phyloP scores from a whole-genome alignment of 352 stramenopile genomes.

The Phytophthora colocasiae region DNA sequence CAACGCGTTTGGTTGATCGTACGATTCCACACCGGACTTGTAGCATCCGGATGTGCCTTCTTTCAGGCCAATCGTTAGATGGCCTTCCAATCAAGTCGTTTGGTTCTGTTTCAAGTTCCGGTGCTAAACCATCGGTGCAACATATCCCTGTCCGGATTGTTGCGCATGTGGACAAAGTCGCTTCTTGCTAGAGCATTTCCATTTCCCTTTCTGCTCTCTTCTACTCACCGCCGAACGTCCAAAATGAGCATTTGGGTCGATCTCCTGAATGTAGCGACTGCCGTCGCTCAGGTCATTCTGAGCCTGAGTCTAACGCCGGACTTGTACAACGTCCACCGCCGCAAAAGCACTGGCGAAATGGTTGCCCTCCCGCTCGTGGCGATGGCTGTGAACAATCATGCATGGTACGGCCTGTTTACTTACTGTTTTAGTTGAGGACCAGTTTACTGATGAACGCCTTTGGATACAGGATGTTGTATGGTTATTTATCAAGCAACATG shows the following conservation, averaged over 20 bases:
- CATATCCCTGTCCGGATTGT: neutral
- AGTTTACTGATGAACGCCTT: neutral
- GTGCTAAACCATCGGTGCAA: constrained; percentile 12
- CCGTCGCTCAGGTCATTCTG: constrained; percentile 21
- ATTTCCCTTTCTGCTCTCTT: constrained; percentile 8
- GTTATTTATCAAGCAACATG: constrained; percentile 30
- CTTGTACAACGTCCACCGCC: constrained; percentile 31
- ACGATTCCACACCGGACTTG: constrained; percentile 4
- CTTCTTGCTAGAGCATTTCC: constrained; percentile 5
- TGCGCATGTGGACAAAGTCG: constrained; percentile 3
- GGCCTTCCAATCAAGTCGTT: constrained; percentile 23
- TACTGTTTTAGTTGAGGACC: neutral
- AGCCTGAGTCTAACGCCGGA: constrained; percentile 30
- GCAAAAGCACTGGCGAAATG: constrained; percentile 29
- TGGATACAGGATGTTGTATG: constrained; percentile 30
- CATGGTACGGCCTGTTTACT: constrained; percentile 21
- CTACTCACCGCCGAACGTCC: neutral
- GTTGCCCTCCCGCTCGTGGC: constrained; percentile 27
- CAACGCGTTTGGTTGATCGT: constrained; percentile 28
- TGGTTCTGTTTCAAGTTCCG: constrained; percentile 12
- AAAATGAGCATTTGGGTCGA: constrained; percentile 29
- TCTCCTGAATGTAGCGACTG: constrained; percentile 25
- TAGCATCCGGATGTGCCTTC: neutral
- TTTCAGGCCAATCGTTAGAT: neutral
- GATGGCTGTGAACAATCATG: constrained; percentile 31